Evolutionary conservation across 2,329 filamentous ascomycete species (phyloP).

Genomic region (Simplicillium aogashimaense): DNA sequence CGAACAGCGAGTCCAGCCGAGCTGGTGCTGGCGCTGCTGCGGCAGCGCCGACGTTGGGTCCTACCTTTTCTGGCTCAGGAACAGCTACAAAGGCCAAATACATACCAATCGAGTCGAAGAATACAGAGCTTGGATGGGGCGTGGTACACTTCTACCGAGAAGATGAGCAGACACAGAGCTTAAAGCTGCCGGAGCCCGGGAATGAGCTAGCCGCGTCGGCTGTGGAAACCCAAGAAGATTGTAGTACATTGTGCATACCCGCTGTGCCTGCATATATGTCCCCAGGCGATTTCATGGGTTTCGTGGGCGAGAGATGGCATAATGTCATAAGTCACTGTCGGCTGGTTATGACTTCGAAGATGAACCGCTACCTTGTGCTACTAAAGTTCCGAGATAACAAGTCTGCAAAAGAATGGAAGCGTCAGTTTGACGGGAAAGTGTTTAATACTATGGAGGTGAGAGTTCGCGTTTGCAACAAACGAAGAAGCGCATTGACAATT

Average conservation of each 20-base stretch:
- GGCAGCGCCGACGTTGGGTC: constrained; percentile 43
- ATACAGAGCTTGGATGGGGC: constrained; percentile 80
- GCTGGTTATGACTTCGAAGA: constrained; percentile 80
- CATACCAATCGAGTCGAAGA: constrained; percentile 57
- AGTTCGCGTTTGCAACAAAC: neutral
- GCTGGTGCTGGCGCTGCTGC: constrained; percentile 24
- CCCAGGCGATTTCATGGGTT: constrained; percentile 81
- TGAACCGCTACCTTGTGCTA: constrained; percentile 89
- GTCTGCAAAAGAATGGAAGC: constrained; percentile 70
- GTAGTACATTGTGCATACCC: constrained; percentile 83
- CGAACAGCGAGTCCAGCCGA: constrained; percentile 24
- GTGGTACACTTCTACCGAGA: constrained; percentile 92
- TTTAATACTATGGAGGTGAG: constrained; percentile 84
- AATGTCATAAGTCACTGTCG: constrained; percentile 86
- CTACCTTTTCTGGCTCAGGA: constrained; percentile 48
- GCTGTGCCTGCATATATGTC: constrained; percentile 92
- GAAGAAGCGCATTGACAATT: constrained; percentile 8
- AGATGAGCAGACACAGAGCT: constrained; percentile 57
- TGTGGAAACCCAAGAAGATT: constrained; percentile 36
- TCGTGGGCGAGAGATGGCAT: constrained; percentile 79
- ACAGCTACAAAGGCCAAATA: constrained; percentile 77
- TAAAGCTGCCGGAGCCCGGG: constrained; percentile 22
- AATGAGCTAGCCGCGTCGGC: constrained; percentile 3
- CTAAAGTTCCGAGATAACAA: constrained; percentile 80
- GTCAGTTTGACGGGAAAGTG: constrained; percentile 82